Conservation (phyloP, 2,329 filamentous ascomycete species). For the Trichoderma brevicompactum region DNA sequence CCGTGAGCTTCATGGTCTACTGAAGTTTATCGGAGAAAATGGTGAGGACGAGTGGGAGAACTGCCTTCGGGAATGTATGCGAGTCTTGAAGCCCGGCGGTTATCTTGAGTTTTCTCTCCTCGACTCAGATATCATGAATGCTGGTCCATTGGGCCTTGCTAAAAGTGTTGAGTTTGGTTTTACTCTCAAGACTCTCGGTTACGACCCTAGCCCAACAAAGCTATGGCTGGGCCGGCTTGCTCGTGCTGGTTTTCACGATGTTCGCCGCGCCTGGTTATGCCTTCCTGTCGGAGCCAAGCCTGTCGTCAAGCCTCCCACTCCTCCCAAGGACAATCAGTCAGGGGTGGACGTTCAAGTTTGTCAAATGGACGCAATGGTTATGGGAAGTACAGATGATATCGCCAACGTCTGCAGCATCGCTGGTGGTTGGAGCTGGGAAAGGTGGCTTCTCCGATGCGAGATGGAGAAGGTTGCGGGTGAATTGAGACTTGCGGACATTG, state of each 20-base stretch:
- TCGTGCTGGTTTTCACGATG: conserved; percentile 75
- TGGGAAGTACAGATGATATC: conserved; percentile 70
- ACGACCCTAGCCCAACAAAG: conserved; percentile 84
- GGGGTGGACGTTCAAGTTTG: conserved; percentile 51
- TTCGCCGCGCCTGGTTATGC: conserved; percentile 86
- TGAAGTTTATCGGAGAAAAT: conserved; percentile 73
- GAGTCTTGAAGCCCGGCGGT: conserved; percentile 89
- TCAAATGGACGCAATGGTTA: conserved; percentile 65
- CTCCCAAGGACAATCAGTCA: conserved; percentile 44
- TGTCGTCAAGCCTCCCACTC: conserved; percentile 39
- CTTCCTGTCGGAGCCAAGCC: conserved; percentile 73
- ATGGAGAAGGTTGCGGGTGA: conserved; percentile 78
- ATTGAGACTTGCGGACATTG: conserved; percentile 57
- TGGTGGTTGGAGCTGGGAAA: conserved; percentile 92
- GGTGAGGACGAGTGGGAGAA: conserved; percentile 84
- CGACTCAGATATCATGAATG: conserved; percentile 87
- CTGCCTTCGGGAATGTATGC: conserved; percentile 83
- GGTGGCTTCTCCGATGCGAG: conserved; percentile 89
- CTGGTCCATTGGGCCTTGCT: conserved; percentile 77
- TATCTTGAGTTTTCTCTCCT: conserved; percentile 90
- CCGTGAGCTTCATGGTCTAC: conserved; percentile 80
- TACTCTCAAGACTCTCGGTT: conserved; percentile 84
- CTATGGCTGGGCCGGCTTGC: conserved; percentile 75
- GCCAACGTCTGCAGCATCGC: conserved; percentile 80
- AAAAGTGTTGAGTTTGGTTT: conserved; percentile 92